Percentiles rank a stretch among this genome's conserved stretches.
Conservation (phyloP, 345 rosid species). For the Triadica sebifera region DNA sequence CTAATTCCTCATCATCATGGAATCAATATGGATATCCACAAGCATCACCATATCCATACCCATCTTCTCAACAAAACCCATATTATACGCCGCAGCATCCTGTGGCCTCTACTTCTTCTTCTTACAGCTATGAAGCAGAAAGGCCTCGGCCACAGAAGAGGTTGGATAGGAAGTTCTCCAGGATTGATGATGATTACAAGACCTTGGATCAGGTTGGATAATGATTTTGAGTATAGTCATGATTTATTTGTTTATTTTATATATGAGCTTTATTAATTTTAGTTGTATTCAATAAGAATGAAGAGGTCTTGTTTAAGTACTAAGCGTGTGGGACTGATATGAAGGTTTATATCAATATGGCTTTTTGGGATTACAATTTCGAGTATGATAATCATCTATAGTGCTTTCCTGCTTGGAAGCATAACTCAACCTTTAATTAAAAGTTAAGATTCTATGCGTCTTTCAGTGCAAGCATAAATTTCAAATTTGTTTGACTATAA, state of each 20-base stretch:
- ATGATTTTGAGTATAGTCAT: background rate
- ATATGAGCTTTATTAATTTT: background rate
- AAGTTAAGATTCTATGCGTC: background rate
- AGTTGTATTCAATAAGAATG: background rate
- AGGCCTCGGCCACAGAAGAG: conserved; percentile 36
- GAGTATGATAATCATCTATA: too few relatives aligned
- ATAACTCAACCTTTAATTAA: background rate
- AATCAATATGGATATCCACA: conserved; percentile 38
- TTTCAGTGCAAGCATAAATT: background rate
- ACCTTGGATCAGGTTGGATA: conserved; percentile 80
- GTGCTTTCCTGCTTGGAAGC: background rate
- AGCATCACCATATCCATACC: conserved; percentile 37
- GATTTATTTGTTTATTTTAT: background rate
- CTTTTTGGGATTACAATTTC: too few relatives aligned
- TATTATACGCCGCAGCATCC: conserved; percentile 55
- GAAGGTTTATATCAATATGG: background rate
- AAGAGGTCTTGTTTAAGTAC: background rate
- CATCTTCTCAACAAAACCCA: conserved; percentile 23
- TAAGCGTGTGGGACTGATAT: background rate
- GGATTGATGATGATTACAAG: conserved; percentile 73
- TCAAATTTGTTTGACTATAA: background rate
- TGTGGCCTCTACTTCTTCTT: conserved; percentile 19
- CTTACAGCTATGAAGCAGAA: conserved; percentile 38
- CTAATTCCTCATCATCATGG: conserved; percentile 36
- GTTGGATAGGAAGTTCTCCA: conserved; percentile 67